Evolutionary conservation across 768 basidiomycete genomes (phyloP).

Genomic region (Psilocybe sp.): DNA sequence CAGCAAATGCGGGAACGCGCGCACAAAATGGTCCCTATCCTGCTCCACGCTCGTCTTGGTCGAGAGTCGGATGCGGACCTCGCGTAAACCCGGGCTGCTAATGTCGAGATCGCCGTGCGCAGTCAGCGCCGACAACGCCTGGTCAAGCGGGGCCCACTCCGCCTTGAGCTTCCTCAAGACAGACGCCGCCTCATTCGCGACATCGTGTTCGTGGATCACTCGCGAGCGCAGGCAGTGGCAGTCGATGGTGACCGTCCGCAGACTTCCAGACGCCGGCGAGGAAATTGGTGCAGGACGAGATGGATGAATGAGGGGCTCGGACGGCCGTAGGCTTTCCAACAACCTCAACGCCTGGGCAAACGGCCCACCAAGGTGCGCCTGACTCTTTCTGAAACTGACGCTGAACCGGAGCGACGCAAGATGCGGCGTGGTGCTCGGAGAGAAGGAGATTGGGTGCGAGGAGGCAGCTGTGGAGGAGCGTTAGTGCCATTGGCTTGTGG

Average conservation of each 20-base stretch:
- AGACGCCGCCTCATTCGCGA: background rate
- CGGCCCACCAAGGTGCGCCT: slow-evolving; percentile 3
- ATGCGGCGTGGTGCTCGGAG: slow-evolving; percentile 1
- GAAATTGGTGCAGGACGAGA: background rate
- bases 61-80: slow-evolving; percentile 11
- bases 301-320: background rate
- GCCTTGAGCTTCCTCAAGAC: slow-evolving; percentile 6
- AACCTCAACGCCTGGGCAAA: slow-evolving; percentile 16
- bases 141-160: slow-evolving; percentile 18
- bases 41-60: slow-evolving; percentile 8
- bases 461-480: slow-evolving; percentile 8
- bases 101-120: slow-evolving; percentile 7
- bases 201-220: too few species aligned
- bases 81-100: background rate
- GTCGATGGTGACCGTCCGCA: slow-evolving; percentile 14
- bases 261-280: background rate
- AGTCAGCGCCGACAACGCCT: slow-evolving; percentile 5
- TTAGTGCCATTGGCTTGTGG: background rate
- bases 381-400: slow-evolving; percentile 17
- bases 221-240: slow-evolving; percentile 15
- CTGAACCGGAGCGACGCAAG: slow-evolving; percentile 13
- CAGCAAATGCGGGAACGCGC: slow-evolving; percentile 11
- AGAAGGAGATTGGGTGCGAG: slow-evolving; percentile 14
- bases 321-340: background rate
- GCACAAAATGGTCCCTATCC: slow-evolving; percentile 1